Evolutionary conservation across 2,329 filamentous ascomycete species (phyloP), one percentile per base, ranked within the genome.

Genomic region (Fusarium pseudograminearum): DNA sequence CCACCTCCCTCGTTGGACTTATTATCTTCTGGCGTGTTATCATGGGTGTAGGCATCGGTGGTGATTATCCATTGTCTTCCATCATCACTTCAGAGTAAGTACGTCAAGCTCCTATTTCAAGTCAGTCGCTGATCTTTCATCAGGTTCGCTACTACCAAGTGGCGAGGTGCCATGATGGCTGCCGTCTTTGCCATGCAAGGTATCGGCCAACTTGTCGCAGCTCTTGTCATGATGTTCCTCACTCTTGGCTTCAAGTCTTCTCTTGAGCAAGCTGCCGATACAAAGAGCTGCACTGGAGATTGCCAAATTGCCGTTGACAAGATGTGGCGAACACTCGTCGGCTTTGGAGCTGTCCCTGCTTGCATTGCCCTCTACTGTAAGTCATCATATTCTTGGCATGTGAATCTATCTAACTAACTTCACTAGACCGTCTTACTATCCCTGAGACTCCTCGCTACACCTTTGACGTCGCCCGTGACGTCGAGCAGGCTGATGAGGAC

Each of bases 371-470:
- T 97, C 20, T 96, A 96, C 83, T 96, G 78, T 79, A 72, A 73
- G 79, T 70, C 18, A 4, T 10, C 11, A 16, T 2, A 9, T 16
- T 5, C 18, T 30, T 34, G 2, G 14, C 15, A 45, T 51, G 5
- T 20, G 28, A 18, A 18, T 7, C 11, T 12, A 24, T 40, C 42
- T 47, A 36, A 38, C 14, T 48, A n/a, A 44, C 59, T 7, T 14
- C 4, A 53, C 41, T 16, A 81, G 79, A 81, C 74, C 90, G 91
- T 74, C 83, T 96, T 6, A 96, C 93, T 54, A 95, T 97, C 70
- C 93, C 93, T 26, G 93, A 97, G 81, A 95, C 93, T 34, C 93
- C 93, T 54, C 91, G 93, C 30, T 97, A 96, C 82, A 96, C 93
- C 30, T 95, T 96, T 73, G 93, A 96, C 76, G 87, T 96, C 24